A percentile compares a stretch with the other conserved stretches of the same genome.
Conservation (phyloP, 179 eudicot species). For the Drosera spatulata region DNA sequence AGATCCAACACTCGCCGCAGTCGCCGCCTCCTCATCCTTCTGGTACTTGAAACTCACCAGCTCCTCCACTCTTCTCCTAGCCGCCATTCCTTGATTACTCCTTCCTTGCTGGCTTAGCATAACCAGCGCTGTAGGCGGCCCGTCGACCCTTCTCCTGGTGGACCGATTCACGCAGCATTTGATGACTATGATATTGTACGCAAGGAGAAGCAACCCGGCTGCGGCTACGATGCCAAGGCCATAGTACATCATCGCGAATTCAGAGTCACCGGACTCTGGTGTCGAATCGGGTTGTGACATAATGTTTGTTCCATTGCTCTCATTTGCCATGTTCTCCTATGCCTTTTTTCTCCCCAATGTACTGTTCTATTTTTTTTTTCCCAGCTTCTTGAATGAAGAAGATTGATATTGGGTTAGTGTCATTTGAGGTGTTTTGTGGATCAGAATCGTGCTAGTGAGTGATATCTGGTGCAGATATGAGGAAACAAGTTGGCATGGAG, state of each 20-base stretch:
- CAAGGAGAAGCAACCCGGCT: constrained; percentile 26
- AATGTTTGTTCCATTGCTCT: neutral
- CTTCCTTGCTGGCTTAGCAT: neutral
- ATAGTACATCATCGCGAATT: constrained; percentile 41
- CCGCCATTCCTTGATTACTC: constrained; percentile 10
- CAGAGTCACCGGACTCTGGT: constrained; percentile 7
- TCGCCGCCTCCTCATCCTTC: constrained; percentile 5
- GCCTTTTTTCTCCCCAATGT: too few relatives aligned
- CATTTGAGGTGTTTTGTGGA: too few relatives aligned
- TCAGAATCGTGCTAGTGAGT: too few relatives aligned
- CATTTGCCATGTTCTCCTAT: too few relatives aligned
- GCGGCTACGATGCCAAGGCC: constrained; percentile 45
- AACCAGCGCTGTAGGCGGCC: neutral
- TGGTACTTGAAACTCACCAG: constrained; percentile 29
- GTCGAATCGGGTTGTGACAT: constrained; percentile 4
- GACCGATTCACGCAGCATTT: constrained; percentile 21
- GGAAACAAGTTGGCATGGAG: too few relatives aligned
- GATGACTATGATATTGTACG: constrained; percentile 43
- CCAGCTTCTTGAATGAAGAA: too few relatives aligned
- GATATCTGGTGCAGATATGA: too few relatives aligned
- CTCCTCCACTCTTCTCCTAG: neutral
- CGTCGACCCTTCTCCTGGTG: neutral
- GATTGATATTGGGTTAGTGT: too few relatives aligned
- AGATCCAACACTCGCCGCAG: neutral
- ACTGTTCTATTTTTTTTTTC: too few relatives aligned